Evolutionary conservation across 2,329 filamentous ascomycete species (phyloP).

Genomic region (Curvularia lunata): DNA sequence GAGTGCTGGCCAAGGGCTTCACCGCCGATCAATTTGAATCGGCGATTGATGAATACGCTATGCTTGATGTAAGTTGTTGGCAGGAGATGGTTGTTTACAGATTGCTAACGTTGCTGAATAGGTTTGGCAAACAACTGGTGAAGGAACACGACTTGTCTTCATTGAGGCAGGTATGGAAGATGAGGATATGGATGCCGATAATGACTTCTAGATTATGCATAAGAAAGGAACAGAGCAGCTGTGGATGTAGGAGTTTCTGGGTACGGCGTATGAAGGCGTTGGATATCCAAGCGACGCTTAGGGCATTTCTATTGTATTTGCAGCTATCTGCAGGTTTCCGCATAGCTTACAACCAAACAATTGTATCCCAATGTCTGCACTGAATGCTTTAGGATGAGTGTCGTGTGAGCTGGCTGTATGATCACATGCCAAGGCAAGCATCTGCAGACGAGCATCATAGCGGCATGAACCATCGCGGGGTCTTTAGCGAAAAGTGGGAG

Average conservation of each 20-base stretch:
- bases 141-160: constrained; percentile 61
- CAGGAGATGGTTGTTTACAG: not conserved
- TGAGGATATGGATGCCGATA: constrained; percentile 50
- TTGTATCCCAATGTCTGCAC: not conserved
- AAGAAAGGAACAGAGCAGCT: constrained; percentile 10
- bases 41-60: constrained; percentile 87
- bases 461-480: constrained; percentile 21
- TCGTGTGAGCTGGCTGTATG: constrained; percentile 6
- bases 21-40: constrained; percentile 90
- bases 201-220: constrained; percentile 38
- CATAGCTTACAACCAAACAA: constrained; percentile 15
- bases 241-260: constrained; percentile 24
- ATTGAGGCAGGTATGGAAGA: constrained; percentile 60
- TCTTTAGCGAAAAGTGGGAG: constrained; percentile 23
- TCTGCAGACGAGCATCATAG: constrained; percentile 22
- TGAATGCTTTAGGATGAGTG: not conserved
- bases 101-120: constrained; percentile 44
- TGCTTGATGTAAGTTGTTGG: constrained; percentile 75
- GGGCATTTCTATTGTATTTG: constrained; percentile 11
- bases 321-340: constrained; percentile 4
- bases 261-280: constrained; percentile 39
- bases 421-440: constrained; percentile 22
- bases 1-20: constrained; percentile 95
- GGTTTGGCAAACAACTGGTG: constrained; percentile 63
- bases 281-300: constrained; percentile 18